Evolutionary conservation across 129 eudicot genomes (phyloP), one percentile per base, ranked within the genome.

Genomic region (Artemisia tridentata): DNA sequence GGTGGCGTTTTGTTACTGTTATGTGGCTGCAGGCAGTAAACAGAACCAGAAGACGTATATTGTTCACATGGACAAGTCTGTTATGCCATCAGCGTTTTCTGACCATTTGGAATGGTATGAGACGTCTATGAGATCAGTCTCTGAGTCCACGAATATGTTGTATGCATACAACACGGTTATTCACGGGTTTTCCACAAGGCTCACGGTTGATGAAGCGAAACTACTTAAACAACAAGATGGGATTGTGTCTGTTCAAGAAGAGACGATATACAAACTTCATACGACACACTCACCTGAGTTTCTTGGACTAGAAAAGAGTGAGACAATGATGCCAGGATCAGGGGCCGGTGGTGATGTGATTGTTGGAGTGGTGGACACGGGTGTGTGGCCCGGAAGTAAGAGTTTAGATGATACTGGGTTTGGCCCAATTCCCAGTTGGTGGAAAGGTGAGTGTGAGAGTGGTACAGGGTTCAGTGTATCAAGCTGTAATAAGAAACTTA

Each of bases 351-450:
- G 87, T 53, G 88, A 88, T 14, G 96, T 86, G 5, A 61, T 88
- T 14, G 68, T 89, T 15, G 96, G 92, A 52, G 88, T 89, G 74
- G 43, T 89, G 21, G 96, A 89, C 84, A 83, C 96, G 3, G 96
- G 96, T 20, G 86, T 84, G 17, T 86, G 96, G 96, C 96, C 96
- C 0, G 92, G 83, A 75, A 25, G 67, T 21, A 78, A 75, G 41
- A 82, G 88, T 23, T 83, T 72, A 8, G 78, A 82, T 1, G 96
- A 89, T 70, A 75, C 69, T 6, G 90, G 82, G 4, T 63, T 84
- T 1, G 90, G 88, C 16, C 88, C 88, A 1, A 72, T 89, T 54
- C 96, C 96, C 9, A 17, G 64, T 4, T 49, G 81, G 61, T 89
- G 92, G 96, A 84, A 80, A 67, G 96, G 96, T 10, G 80, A 59